Conservation (phyloP, 164 flowering plant species). For the Stephania japonica region DNA sequence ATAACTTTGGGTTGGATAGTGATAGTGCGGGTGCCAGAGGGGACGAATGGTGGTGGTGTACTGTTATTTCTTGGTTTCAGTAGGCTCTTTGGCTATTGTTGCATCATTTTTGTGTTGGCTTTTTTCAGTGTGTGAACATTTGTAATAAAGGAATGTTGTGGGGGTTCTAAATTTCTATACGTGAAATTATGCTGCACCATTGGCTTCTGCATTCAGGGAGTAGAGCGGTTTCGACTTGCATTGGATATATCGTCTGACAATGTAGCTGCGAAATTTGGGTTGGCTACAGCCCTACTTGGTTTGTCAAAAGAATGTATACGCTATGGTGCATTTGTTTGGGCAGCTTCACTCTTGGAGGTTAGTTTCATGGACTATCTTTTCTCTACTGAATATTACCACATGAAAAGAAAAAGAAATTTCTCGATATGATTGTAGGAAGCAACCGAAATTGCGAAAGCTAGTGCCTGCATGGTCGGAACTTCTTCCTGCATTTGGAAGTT, state of each 20-base stretch:
- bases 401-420: neutral
- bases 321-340: constrained; percentile 83
- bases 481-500: constrained; percentile 59
- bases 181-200: neutral
- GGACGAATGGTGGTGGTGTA: neutral
- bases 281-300: constrained; percentile 79
- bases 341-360: constrained; percentile 77
- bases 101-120: neutral
- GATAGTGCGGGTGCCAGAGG: neutral
- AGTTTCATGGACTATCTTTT: constrained; percentile 5
- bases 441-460: constrained; percentile 30
- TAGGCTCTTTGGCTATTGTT: neutral
- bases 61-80: neutral
- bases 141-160: neutral
- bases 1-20: neutral
- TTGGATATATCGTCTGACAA: constrained; percentile 56
- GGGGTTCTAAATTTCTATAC: neutral
- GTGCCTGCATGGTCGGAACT: constrained; percentile 37
- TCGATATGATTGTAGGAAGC: constrained; percentile 50
- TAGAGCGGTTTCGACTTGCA: constrained; percentile 73
- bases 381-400: neutral
- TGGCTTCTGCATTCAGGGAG: constrained; percentile 41
- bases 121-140: neutral
- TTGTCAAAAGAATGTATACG: constrained; percentile 64
- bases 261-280: constrained; percentile 73